Evolutionary conservation across 2,329 filamentous ascomycete genomes (phyloP).

Genomic region (Cladophialophora immunda): DNA sequence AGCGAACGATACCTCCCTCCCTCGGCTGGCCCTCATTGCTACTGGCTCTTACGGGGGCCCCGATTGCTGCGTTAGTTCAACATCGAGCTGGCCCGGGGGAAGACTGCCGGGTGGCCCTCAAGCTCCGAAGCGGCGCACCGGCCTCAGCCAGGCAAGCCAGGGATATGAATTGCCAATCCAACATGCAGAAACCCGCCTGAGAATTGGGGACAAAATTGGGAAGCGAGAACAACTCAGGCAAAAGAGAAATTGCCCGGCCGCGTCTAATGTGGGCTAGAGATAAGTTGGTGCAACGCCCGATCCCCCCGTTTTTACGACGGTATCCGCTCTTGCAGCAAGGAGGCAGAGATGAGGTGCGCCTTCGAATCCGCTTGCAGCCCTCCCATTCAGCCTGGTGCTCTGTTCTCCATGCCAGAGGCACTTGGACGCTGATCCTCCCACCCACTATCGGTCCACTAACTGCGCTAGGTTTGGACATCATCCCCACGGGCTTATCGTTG

Average conservation of each 20-base stretch:
- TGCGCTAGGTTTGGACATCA: neutral
- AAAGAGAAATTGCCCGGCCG: conserved; percentile 25
- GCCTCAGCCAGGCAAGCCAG: neutral
- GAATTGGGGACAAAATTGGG: conserved; percentile 10
- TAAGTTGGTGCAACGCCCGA: conserved; percentile 17
- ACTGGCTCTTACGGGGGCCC: conserved; percentile 3
- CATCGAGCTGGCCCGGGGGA: conserved; percentile 6
- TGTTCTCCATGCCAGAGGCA: conserved; percentile 1
- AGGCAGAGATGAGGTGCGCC: conserved; percentile 17
- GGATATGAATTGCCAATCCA: conserved; percentile 16
- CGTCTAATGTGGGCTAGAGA: conserved; percentile 18
- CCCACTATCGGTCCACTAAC: conserved; percentile 6
- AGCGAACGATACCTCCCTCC: conserved; percentile 5
- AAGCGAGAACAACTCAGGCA: conserved; percentile 21
- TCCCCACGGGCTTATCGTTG: conserved; percentile 8
- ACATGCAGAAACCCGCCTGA: conserved; percentile 16
- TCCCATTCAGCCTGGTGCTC: conserved; percentile 1
- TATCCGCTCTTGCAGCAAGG: conserved; percentile 1
- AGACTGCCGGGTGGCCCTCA: conserved; percentile 18
- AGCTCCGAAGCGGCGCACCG: conserved; percentile 17
- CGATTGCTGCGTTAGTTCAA: conserved; percentile 11
- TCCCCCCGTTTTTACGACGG: conserved; percentile 2
- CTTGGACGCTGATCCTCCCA: conserved; percentile 8
- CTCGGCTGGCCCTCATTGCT: neutral
- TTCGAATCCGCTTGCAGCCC: conserved; percentile 4